Conservation (phyloP, 495 filamentous ascomycete genomes). For the Daldinia decipiens region DNA sequence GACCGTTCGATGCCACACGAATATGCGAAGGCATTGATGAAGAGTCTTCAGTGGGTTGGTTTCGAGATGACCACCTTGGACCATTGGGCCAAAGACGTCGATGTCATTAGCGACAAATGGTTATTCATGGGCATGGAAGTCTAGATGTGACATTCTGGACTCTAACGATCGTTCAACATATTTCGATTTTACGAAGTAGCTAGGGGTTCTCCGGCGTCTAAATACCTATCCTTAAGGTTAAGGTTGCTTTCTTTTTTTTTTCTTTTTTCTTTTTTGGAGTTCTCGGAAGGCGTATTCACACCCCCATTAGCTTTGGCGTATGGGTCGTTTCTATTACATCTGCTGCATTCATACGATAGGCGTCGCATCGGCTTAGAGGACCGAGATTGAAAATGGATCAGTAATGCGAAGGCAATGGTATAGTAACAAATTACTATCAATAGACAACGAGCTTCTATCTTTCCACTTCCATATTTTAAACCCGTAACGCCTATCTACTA, state of each 20-base stretch:
- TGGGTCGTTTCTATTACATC: slow-evolving; percentile 21
- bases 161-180: slow-evolving; percentile 12
- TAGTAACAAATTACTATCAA: slow-evolving; percentile 42
- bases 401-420: slow-evolving; percentile 31
- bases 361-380: slow-evolving; percentile 17
- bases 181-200: slow-evolving; percentile 17
- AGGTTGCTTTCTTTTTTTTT: slow-evolving; percentile 29
- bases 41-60: slow-evolving; percentile 90
- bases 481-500: slow-evolving; percentile 34
- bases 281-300: slow-evolving; percentile 23
- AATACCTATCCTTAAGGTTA: slow-evolving; percentile 22
- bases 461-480: slow-evolving; percentile 24
- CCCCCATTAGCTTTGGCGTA: slow-evolving; percentile 24
- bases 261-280: slow-evolving; percentile 35
- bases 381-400: slow-evolving; percentile 21
- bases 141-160: slow-evolving; percentile 51
- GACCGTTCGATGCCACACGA: slow-evolving; percentile 70
- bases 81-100: slow-evolving; percentile 68
- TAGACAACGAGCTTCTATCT: slow-evolving; percentile 35
- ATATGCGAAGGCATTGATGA: slow-evolving; percentile 71
- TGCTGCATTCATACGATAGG: slow-evolving; percentile 31
- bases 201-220: slow-evolving; percentile 17
- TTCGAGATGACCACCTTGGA: slow-evolving; percentile 84
- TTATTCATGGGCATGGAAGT: slow-evolving; percentile 87
- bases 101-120: slow-evolving; percentile 77